Conservation (phyloP, 495 filamentous ascomycete species). For the Parathielavia appendiculata region DNA sequence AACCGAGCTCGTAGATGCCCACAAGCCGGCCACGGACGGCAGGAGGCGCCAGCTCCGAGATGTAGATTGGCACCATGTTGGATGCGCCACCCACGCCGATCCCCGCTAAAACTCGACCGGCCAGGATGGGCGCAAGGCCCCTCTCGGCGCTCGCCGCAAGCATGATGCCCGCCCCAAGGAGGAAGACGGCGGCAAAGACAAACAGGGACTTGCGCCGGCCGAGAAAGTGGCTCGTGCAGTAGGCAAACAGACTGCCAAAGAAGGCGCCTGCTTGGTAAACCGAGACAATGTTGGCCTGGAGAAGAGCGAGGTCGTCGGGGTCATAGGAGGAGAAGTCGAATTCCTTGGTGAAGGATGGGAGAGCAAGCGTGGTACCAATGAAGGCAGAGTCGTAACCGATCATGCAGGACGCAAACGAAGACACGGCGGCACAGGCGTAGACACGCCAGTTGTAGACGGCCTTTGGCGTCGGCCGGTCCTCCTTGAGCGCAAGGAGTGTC, state of each 20-base stretch:
- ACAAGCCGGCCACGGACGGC: conserved; percentile 51
- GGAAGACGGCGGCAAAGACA: conserved; percentile 52
- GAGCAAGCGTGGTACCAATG: conserved; percentile 62
- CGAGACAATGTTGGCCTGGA: conserved; percentile 64
- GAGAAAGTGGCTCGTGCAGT: conserved; percentile 50
- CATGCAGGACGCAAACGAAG: conserved; percentile 65
- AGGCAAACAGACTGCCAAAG: conserved; percentile 61
- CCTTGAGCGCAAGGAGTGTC: conserved; percentile 54
- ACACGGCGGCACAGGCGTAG: conserved; percentile 56
- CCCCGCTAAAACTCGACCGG: conserved; percentile 50
- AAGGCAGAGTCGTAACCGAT: conserved; percentile 69
- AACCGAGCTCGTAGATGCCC: conserved; percentile 66
- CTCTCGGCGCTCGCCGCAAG: conserved; percentile 52
- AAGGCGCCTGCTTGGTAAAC: conserved; percentile 65
- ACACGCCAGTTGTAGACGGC: conserved; percentile 74
- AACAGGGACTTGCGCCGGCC: conserved; percentile 54
- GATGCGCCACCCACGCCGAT: conserved; percentile 49
- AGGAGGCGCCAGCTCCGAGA: conserved; percentile 52
- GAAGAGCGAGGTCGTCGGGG: conserved; percentile 37
- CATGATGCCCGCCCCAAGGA: conserved; percentile 60
- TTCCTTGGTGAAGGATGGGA: conserved; percentile 55
- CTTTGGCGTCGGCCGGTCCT: conserved; percentile 60
- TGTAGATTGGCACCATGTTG: conserved; percentile 54
- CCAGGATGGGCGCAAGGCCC: conserved; percentile 58
- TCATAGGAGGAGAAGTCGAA: conserved; percentile 50